phyloP scores from a whole-genome alignment of 495 filamentous ascomycete species.

The Chlorociboria aeruginascens region DNA sequence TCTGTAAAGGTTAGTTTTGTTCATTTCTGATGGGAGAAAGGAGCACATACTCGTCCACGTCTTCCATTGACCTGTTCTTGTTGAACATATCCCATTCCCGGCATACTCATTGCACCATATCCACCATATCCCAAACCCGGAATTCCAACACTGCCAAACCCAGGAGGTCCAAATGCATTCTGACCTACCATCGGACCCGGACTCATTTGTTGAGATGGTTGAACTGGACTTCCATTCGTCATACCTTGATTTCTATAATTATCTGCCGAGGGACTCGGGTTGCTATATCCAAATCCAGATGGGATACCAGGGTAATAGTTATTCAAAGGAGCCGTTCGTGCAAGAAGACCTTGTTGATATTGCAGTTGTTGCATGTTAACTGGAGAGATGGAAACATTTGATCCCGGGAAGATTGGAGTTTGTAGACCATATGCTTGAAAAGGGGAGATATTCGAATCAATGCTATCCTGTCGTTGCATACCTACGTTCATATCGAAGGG shows the following conservation, averaged over 20 bases:
- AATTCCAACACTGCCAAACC: conserved; percentile 37
- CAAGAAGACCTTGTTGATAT: conserved; percentile 46
- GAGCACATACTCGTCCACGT: conserved; percentile 38
- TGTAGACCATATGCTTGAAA: conserved; percentile 39
- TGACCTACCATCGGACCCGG: conserved; percentile 18
- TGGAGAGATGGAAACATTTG: conserved; percentile 34
- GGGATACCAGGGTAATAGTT: conserved; percentile 38
- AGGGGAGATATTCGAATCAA: conserved; percentile 42
- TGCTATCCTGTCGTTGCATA: conserved; percentile 42
- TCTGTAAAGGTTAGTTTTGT: no score
- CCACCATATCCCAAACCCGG: conserved; percentile 30
- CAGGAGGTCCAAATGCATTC: conserved; percentile 30
- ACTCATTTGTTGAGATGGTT: conserved; percentile 18
- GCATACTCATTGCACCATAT: conserved; percentile 24
- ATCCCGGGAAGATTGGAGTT: conserved; percentile 34
- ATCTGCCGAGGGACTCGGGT: conserved; percentile 30
- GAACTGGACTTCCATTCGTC: conserved; percentile 34
- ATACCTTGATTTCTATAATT: conserved; percentile 34
- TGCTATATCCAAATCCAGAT: conserved; percentile 35
- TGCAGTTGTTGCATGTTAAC: conserved; percentile 41
- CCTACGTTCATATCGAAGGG: conserved; percentile 31
- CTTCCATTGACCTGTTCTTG: conserved; percentile 35
- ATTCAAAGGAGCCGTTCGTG: conserved; percentile 36
- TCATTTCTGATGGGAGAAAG: background rate
- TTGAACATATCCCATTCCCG: conserved; percentile 26